These are phyloP conservation scores for Neostapfia colusana DNA, from an alignment of 176 grass and related monocot species.

Conservation along the genomic window DNA sequence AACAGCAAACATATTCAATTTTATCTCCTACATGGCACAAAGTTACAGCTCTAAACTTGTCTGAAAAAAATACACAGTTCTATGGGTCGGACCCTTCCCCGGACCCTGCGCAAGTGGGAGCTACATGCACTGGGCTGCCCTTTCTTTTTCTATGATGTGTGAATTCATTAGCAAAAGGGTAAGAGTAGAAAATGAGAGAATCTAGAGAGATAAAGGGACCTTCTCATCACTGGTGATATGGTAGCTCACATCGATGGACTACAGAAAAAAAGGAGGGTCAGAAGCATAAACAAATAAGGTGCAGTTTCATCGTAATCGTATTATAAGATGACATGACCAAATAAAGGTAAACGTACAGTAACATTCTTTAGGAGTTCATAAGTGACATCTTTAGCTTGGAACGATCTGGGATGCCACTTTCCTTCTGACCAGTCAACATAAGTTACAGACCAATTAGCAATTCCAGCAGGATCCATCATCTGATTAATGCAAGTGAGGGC, in stretches of 20 bases:
- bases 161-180: background rate
- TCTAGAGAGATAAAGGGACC: slow-evolving; percentile 29
- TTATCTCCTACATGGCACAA: background rate
- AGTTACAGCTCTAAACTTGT: background rate
- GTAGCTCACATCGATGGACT: slow-evolving; percentile 79
- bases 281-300: background rate
- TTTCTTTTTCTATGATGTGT: no score
- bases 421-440: slow-evolving; percentile 90
- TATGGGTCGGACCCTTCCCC: no score
- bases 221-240: slow-evolving; percentile 81
- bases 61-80: no score
- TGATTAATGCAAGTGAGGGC: slow-evolving; percentile 18
- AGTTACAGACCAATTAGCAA: slow-evolving; percentile 89
- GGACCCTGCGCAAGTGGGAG: no score
- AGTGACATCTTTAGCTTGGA: slow-evolving; percentile 67
- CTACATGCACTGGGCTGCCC: no score
- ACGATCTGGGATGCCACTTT: slow-evolving; percentile 90
- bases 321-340: background rate
- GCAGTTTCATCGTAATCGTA: background rate
- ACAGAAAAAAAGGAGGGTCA: slow-evolving; percentile 38
- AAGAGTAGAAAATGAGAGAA: background rate
- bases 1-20: background rate
- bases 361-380: slow-evolving; percentile 85
- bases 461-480: slow-evolving; percentile 85
- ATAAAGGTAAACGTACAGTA: slow-evolving; percentile 43